Conservation (phyloP, 108 stramenopile species). For the Cylindrotheca fusiformis region DNA sequence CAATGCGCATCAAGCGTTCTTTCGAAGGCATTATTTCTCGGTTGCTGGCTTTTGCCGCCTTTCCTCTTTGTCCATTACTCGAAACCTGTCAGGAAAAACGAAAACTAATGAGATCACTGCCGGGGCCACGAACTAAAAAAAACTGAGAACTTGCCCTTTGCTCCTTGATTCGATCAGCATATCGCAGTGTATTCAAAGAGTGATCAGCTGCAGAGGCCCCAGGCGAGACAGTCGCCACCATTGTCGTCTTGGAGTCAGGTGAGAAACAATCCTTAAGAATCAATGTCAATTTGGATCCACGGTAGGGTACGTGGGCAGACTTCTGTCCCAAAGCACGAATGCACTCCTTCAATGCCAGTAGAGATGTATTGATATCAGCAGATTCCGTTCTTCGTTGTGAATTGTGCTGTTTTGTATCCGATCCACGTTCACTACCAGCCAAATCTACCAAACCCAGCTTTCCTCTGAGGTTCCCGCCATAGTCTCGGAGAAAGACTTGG, state of each 20-base stretch:
- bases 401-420: slow-evolving; percentile 95
- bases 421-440: slow-evolving; percentile 95
- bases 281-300: slow-evolving; percentile 96
- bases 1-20: slow-evolving; percentile 23
- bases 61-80: slow-evolving; percentile 1
- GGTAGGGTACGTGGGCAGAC: slow-evolving; percentile 93
- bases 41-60: too few relatives aligned
- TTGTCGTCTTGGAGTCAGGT: slow-evolving; percentile 88
- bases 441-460: slow-evolving; percentile 95
- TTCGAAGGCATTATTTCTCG: slow-evolving; percentile 8
- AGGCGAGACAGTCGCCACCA: slow-evolving; percentile 97
- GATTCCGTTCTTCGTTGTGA: slow-evolving; percentile 91
- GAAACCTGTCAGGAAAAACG: too few relatives aligned
- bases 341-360: slow-evolving; percentile 97
- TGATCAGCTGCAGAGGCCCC: slow-evolving; percentile 93
- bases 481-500: slow-evolving; percentile 86
- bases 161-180: slow-evolving; percentile 95
- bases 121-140: too few relatives aligned
- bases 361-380: slow-evolving; percentile 96
- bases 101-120: too few relatives aligned
- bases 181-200: slow-evolving; percentile 96
- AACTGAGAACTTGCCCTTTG: slow-evolving; percentile 48
- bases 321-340: slow-evolving; percentile 91
- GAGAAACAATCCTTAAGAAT: slow-evolving; percentile 97
- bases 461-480: slow-evolving; percentile 57